A percentile compares a stretch with the other conserved stretches of the same genome.
phyloP scores from a whole-genome alignment of 2,329 filamentous ascomycete genomes.

The Penicillium concentricum region DNA sequence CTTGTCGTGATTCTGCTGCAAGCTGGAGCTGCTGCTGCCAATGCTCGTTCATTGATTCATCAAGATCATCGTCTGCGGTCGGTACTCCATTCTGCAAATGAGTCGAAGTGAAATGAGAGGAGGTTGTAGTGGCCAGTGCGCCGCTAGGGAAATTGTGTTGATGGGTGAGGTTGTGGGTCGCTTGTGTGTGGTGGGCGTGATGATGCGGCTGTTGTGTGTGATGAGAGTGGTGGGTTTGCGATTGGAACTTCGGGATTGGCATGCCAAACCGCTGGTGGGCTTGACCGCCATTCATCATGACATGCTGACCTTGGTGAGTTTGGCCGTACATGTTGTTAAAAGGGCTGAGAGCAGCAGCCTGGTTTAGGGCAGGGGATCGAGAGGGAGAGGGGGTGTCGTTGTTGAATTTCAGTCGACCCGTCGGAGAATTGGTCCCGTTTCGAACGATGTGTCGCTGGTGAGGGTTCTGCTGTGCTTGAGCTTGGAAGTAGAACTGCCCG shows the following conservation, averaged over 20 bases:
- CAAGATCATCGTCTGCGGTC: conserved; percentile 54
- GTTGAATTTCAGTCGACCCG: conserved; percentile 45
- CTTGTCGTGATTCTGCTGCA: conserved; percentile 70
- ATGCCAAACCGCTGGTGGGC: conserved; percentile 50
- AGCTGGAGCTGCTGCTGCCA: conserved; percentile 86
- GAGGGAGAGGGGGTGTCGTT: conserved; percentile 51
- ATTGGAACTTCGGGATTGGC: conserved; percentile 50
- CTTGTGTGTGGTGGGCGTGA: conserved; percentile 44
- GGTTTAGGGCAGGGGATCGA: conserved; percentile 46
- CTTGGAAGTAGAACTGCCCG: conserved; percentile 51
- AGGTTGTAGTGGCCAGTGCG: conserved; percentile 45
- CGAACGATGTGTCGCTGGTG: conserved; percentile 46
- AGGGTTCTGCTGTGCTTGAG: conserved; percentile 43
- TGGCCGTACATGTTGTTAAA: conserved; percentile 50
- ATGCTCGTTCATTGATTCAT: conserved; percentile 64
- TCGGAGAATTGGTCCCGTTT: conserved; percentile 48
- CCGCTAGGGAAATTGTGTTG: conserved; percentile 52
- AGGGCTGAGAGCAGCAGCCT: conserved; percentile 43
- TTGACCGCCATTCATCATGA: conserved; percentile 52
- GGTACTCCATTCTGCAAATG: conserved; percentile 62
- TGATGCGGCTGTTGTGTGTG: conserved; percentile 46
- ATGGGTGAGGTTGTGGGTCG: conserved; percentile 46
- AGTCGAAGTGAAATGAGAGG: conserved; percentile 58
- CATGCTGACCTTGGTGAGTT: conserved; percentile 49
- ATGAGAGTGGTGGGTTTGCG: conserved; percentile 48